These are phyloP conservation scores for Rheum nobile DNA, from an alignment of 148 eudicot genomes.

Conservation along the genomic window DNA sequence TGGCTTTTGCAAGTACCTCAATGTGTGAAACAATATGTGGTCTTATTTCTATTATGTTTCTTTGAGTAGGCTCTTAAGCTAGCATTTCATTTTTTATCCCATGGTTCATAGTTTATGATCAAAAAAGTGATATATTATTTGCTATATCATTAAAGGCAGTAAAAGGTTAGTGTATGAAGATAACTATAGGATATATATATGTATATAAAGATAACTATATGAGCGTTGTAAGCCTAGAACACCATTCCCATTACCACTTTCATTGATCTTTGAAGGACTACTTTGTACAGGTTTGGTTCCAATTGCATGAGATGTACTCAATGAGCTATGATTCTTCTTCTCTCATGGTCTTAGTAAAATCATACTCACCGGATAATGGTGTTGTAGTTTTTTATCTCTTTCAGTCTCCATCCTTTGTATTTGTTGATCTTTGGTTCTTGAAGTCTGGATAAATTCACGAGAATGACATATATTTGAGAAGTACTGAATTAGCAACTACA, in stretches of 20 bases:
- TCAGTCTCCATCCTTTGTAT: not conserved
- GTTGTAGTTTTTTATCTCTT: not conserved
- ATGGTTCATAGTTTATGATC: no score
- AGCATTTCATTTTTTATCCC: no score
- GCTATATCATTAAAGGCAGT: no score
- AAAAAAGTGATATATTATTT: no score
- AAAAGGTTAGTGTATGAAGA: no score
- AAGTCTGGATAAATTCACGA: not conserved
- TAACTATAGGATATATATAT: no score
- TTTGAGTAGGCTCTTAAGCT: no score
- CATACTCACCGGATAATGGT: not conserved
- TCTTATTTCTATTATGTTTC: not conserved
- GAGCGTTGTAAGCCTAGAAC: slow-evolving; percentile 82
- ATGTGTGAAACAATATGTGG: slow-evolving; percentile 89
- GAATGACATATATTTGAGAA: no score
- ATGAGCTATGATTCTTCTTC: no score
- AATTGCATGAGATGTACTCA: not conserved
- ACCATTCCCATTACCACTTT: slow-evolving; percentile 22
- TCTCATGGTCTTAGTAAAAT: not conserved
- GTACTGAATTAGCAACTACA: no score
- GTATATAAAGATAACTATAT: no score
- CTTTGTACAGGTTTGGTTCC: not conserved
- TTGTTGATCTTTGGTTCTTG: not conserved
- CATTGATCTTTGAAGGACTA: slow-evolving; percentile 6
- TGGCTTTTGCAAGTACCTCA: slow-evolving; percentile 85